These are phyloP conservation scores for Cryphonectria naterciae DNA, from an alignment of 2,329 filamentous ascomycete species.

Conservation along the genomic window DNA sequence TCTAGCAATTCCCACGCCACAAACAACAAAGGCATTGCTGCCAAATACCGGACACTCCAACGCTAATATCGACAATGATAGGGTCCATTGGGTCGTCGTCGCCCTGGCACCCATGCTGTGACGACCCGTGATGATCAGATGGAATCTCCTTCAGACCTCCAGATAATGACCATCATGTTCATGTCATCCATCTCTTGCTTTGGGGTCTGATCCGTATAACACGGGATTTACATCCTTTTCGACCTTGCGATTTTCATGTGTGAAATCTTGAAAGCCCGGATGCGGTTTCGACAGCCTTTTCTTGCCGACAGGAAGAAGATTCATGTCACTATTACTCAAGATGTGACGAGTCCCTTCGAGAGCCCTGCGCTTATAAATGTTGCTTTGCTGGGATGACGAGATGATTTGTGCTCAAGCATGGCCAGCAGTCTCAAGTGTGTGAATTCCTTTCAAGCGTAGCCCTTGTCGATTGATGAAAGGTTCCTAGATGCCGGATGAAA, in stretches of 20 bases:
- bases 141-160: background rate
- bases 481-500: background rate
- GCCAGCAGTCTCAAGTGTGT: background rate
- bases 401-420: background rate
- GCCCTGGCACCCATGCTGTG: conserved; percentile 17
- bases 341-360: background rate
- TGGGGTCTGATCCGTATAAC: background rate
- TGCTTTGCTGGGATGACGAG: background rate
- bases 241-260: background rate
- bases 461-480: background rate
- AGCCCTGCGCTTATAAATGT: background rate
- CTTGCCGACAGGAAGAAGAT: background rate
- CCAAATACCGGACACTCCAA: background rate
- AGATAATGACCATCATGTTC: background rate
- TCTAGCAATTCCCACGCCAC: background rate
- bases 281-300: background rate
- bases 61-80: background rate
- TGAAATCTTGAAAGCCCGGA: background rate
- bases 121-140: background rate
- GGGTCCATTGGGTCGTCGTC: conserved; percentile 22
- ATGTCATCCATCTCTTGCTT: background rate
- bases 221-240: background rate
- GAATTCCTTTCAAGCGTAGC: background rate
- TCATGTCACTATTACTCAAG: background rate
- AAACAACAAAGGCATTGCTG: background rate